These are phyloP conservation scores for Radiomyces spectabilis DNA, from an alignment of 192 early-diverging fungal species.

Conservation along the genomic window DNA sequence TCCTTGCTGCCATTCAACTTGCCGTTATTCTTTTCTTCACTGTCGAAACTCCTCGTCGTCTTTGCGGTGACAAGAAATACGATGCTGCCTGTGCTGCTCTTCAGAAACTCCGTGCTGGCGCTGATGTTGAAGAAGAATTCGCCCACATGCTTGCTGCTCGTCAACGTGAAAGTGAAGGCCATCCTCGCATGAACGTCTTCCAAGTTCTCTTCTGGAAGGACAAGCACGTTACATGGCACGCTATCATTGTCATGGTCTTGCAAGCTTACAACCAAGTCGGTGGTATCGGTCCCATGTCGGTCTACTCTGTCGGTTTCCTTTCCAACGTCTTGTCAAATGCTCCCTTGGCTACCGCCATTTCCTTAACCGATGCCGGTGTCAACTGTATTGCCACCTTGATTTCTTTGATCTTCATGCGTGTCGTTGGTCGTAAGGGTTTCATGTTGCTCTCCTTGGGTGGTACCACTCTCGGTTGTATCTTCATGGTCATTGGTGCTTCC, in stretches of 20 bases:
- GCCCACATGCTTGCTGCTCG: constrained; percentile 45
- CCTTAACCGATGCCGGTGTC: constrained; percentile 51
- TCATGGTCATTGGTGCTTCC: constrained; percentile 50
- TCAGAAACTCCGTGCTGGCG: constrained; percentile 38
- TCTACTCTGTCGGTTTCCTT: constrained; percentile 78
- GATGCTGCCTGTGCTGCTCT: constrained; percentile 43
- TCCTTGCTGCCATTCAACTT: constrained; percentile 52
- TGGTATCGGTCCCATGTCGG: constrained; percentile 80
- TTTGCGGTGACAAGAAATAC: constrained; percentile 34
- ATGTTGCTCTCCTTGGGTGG: constrained; percentile 55
- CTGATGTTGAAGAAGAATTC: constrained; percentile 59
- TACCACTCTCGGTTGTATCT: constrained; percentile 53
- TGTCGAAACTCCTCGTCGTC: constrained; percentile 68
- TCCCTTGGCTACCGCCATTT: constrained; percentile 42
- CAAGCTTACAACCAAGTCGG: constrained; percentile 77
- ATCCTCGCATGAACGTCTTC: too few relatives aligned
- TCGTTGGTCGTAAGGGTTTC: constrained; percentile 58
- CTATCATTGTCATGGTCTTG: constrained; percentile 57
- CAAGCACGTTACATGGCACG: constrained; percentile 34
- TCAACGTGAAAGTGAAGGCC: constrained; percentile 13
- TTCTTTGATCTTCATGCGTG: constrained; percentile 54
- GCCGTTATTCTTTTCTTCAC: constrained; percentile 51
- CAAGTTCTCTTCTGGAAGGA: constrained; percentile 6
- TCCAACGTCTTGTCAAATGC: constrained; percentile 46
- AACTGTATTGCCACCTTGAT: constrained; percentile 54